Evolutionary conservation across 1,284 basidiomycete genomes (phyloP), one percentile per base, ranked within the genome.

Genomic region (Apiotrichum veenhuisii): DNA sequence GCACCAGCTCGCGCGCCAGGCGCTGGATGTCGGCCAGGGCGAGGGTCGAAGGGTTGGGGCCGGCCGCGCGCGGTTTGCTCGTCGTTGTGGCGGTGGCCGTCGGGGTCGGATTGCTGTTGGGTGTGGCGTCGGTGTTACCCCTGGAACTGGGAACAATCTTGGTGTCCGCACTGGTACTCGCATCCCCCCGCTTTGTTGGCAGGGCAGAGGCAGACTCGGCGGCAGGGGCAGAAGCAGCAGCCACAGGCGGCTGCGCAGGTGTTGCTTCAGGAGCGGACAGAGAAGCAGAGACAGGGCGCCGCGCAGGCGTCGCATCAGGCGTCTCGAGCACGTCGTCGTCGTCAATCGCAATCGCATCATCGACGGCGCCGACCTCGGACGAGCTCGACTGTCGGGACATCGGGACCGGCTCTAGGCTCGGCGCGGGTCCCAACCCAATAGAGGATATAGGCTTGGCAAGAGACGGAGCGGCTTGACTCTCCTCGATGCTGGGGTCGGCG

Each of bases 1-100:
- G 64, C 22, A 77, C 67, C 8, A 77, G 63, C 47, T 77, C 76
- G 50, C 66, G 54, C 5, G 68, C 59, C 15, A 76, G 55, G 34
- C 64, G 62, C 7, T 70, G 69, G 33, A 77, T 76, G 57, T 72
- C 70, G 22, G 68, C 68, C 11, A 77, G 58, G 15, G 68, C 52
- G 9, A 52, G 17, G 25, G 5, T 25, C 23, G 34, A 26, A 30
- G 56, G 25, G 50, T 43, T 41, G 40, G 40, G 50, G 40, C n/a
- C n/a, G n/a, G n/a, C n/a, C n/a, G n/a, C n/a, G n/a, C n/a, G n/a
- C n/a, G n/a, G n/a, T n/a, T n/a, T n/a, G n/a, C n/a, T n/a, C n/a
- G n/a, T n/a, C n/a, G n/a, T n/a, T n/a, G n/a, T n/a, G n/a, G n/a
- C n/a, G n/a, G n/a, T n/a, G n/a, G n/a, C n/a, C n/a, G n/a, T n/a